phyloP scores from a whole-genome alignment of 2,329 filamentous ascomycete genomes.

The Dendryphion nanum region DNA sequence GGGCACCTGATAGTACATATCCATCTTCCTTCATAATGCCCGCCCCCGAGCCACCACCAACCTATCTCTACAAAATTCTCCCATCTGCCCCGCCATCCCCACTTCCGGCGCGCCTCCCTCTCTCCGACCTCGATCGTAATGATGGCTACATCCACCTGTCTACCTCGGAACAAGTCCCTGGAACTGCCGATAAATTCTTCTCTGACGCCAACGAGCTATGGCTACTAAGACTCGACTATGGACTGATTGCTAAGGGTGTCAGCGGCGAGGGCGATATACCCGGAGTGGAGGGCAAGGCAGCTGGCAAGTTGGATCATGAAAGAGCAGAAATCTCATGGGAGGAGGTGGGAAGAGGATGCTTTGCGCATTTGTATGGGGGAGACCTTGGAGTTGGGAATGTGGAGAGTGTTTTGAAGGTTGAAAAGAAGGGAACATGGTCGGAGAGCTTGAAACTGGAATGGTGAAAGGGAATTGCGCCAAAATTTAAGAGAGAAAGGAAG shows the following conservation, averaged over 20 bases:
- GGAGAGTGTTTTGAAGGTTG: conserved; percentile 48
- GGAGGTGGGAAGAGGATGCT: conserved; percentile 45
- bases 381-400: conserved; percentile 57
- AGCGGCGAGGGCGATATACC: conserved; percentile 13
- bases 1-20: no score
- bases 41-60: conserved; percentile 31
- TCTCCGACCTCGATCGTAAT: conserved; percentile 58
- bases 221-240: conserved; percentile 55
- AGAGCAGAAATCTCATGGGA: conserved; percentile 59
- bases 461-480: no score
- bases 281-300: conserved; percentile 13
- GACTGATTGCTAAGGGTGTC: conserved; percentile 35
- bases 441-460: conserved; percentile 32
- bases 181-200: conserved; percentile 36
- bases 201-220: conserved; percentile 41
- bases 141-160: conserved; percentile 65
- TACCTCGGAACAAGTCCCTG: conserved; percentile 50
- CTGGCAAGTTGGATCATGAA: not conserved
- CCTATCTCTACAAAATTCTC: conserved; percentile 60
- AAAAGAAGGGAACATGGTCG: conserved; percentile 50
- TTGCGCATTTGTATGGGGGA: conserved; percentile 58
- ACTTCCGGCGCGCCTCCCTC: conserved; percentile 54
- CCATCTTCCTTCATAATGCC: conserved; percentile 20
- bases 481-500: no score
- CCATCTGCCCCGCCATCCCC: conserved; percentile 53